Base-by-base conservation (phyloP, 805 yeast genomes). In the Metschnikowia lochheadii region DNA sequence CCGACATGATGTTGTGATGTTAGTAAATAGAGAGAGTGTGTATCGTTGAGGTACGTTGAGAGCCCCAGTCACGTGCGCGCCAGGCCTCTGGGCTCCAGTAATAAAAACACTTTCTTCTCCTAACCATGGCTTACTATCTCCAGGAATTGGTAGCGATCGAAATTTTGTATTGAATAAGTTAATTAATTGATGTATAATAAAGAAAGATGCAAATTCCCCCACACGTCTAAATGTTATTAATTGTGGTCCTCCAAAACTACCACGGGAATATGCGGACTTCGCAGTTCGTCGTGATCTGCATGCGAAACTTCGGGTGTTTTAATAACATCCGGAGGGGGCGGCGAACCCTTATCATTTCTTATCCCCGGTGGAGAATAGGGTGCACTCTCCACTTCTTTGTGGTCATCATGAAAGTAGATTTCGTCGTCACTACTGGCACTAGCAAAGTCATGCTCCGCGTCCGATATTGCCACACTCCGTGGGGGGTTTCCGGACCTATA, bases 1-100 rank as follows among this genome's bases (percentile, higher is more conserved):
- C 68, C 21, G 70, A 64, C 69, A 66, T 66, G 29, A 29, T 41
- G 45, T 38, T 35, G 50, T 45, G 39, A 6, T 35, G 38, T 34
- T 34, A 14, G 7, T 23, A 37, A 18, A 18, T 18, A 18, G 20
- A 18, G 21, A 18, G 13, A 38, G 33, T 15, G 33, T n/a, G 18
- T 34, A n/a, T 31, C 18, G 40, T 23, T 46, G 48, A 26, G 34
- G 17, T 44, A 13, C 46, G 31, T 35, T 41, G 40, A 40, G 32
- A 11, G n/a, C n/a, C 5, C 10, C 18, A 15, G 55, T 49, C 49
- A 50, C 56, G 56, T 49, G 56, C 40, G 31, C 49, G n/a, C 21
- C 3, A 33, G n/a, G n/a, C 38, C 31, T 21, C 18, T 17, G 23
- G 5, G 29, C 11, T 10, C 2, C 11, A 8, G 11, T 11, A 26